Evolutionary conservation across 1,284 basidiomycete genomes (phyloP).

Genomic region (Moesziomyces antarcticus): DNA sequence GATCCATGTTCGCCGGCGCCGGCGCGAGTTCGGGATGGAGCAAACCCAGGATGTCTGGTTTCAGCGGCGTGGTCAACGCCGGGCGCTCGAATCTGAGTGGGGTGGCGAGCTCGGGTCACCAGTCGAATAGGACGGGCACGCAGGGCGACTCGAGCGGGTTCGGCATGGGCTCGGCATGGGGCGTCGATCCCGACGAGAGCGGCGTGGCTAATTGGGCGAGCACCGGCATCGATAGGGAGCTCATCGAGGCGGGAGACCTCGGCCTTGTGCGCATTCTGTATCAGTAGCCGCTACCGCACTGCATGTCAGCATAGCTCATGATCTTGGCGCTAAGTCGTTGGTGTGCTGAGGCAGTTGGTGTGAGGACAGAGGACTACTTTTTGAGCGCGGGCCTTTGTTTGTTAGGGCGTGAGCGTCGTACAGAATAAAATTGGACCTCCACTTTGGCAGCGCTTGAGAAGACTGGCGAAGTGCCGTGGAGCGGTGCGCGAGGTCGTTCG

Average conservation of each 20-base stretch:
- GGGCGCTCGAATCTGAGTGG: slow-evolving; percentile 18
- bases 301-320: too few species aligned
- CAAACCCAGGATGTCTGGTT: slow-evolving; percentile 29
- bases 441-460: neutral
- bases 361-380: too few species aligned
- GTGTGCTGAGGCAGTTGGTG: too few species aligned
- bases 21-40: slow-evolving; percentile 43
- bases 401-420: too few species aligned
- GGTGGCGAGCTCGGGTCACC: slow-evolving; percentile 10
- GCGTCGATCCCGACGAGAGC: slow-evolving; percentile 36
- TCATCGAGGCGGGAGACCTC: slow-evolving; percentile 43
- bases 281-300: slow-evolving; percentile 11
- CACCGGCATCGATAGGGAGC: slow-evolving; percentile 24
- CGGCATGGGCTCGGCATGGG: slow-evolving; percentile 20
- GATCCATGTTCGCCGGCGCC: slow-evolving; percentile 3
- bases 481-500: neutral
- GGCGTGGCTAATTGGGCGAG: slow-evolving; percentile 10
- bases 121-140: slow-evolving; percentile 13
- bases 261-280: slow-evolving; percentile 40
- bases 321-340: too few species aligned
- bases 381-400: too few species aligned
- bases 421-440: neutral
- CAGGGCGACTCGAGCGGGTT: slow-evolving; percentile 32
- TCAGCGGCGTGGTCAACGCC: slow-evolving; percentile 8
- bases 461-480: too few species aligned